These are phyloP conservation scores for Salix koriyanagi DNA, from an alignment of 345 rosid genomes.

Conservation along the genomic window DNA sequence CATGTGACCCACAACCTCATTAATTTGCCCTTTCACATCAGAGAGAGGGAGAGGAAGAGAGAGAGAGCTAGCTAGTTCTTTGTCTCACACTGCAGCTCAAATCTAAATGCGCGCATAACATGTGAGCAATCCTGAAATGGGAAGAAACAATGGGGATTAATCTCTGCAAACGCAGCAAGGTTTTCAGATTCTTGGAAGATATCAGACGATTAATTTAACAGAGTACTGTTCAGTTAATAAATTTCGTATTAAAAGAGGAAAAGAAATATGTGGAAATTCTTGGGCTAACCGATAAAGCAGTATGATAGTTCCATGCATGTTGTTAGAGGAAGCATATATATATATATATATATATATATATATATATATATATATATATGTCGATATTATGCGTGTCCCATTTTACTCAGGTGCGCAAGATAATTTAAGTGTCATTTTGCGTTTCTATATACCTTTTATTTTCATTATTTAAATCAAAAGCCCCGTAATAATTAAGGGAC, in stretches of 20 bases:
- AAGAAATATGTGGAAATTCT: not conserved
- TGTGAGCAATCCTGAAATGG: conserved; percentile 1
- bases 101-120: conserved; percentile 23
- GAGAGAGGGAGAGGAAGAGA: not conserved
- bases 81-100: conserved; percentile 20
- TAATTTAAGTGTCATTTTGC: too few species aligned
- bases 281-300: too few species aligned
- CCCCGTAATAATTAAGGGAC: too few species aligned
- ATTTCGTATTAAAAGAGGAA: not conserved
- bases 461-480: too few species aligned
- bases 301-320: too few species aligned
- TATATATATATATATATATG: too few species aligned
- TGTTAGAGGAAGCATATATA: too few species aligned
- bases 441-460: too few species aligned
- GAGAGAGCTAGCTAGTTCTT: not conserved
- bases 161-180: not conserved
- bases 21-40: not conserved
- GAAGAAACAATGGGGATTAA: not conserved
- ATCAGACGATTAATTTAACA: not conserved
- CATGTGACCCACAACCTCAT: conserved; percentile 14
- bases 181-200: not conserved
- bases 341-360: too few species aligned
- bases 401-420: too few species aligned
- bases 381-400: too few species aligned
- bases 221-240: not conserved